Evolutionary conservation across 169 alveolate genomes (phyloP).

Genomic region (Fabrea salina): DNA sequence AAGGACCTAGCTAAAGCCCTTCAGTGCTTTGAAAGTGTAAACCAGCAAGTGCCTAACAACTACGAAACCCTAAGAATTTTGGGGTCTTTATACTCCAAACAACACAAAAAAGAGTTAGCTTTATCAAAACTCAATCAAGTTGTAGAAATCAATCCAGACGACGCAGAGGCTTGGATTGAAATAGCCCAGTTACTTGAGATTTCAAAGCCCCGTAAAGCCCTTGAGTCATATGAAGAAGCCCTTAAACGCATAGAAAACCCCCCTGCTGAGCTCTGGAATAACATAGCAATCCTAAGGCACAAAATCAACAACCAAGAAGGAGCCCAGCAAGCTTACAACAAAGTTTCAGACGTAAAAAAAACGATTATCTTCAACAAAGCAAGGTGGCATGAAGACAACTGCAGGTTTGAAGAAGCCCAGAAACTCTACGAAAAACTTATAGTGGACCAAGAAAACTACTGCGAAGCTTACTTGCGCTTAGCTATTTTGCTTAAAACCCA

Average conservation of each 20-base stretch:
- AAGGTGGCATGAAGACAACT: constrained; percentile 34
- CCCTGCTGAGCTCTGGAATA: constrained; percentile 34
- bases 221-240: constrained; percentile 36
- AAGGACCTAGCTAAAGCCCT: constrained; percentile 15
- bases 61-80: constrained; percentile 23
- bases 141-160: constrained; percentile 19
- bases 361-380: constrained; percentile 27
- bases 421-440: constrained; percentile 14
- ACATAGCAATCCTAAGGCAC: constrained; percentile 29
- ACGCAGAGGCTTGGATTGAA: constrained; percentile 31
- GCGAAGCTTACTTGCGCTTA: constrained; percentile 28
- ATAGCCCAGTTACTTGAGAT: constrained; percentile 28
- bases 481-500: not conserved
- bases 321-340: constrained; percentile 10
- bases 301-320: constrained; percentile 11
- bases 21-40: not conserved
- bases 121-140: constrained; percentile 4
- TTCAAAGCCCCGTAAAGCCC: constrained; percentile 34
- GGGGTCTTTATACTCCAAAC: constrained; percentile 15
- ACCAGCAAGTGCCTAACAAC: not conserved
- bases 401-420: constrained; percentile 23
- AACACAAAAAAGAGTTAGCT: constrained; percentile 27
- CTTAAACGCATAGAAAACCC: not conserved
- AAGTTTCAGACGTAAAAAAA: not conserved
- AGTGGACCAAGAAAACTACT: not conserved